Evolutionary conservation across 441 rosid species (phyloP).

Genomic region (Melastoma candidum): DNA sequence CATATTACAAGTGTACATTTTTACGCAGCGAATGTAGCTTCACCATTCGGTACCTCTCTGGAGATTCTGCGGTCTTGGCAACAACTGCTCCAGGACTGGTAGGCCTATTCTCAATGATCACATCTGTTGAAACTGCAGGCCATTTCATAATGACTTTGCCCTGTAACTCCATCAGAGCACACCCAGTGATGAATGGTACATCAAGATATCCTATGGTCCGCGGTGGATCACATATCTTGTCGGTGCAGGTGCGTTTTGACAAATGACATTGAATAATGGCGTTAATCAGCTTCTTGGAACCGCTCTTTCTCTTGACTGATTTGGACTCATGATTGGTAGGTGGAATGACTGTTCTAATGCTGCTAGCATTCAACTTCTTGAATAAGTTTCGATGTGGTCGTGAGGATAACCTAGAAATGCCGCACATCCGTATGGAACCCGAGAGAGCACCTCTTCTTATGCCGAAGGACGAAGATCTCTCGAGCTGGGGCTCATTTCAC

Average conservation of each 20-base stretch:
- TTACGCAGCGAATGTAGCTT: slow-evolving; percentile 38
- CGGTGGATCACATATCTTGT: slow-evolving; percentile 83
- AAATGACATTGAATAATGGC: slow-evolving; percentile 10
- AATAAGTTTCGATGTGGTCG: slow-evolving; percentile 37
- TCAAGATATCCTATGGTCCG: slow-evolving; percentile 73
- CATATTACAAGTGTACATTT: slow-evolving; percentile 74
- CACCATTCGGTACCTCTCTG: slow-evolving; percentile 51
- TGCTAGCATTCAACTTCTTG: slow-evolving; percentile 45
- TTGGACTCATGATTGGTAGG: slow-evolving; percentile 28
- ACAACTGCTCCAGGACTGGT: slow-evolving; percentile 64
- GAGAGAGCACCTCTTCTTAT: slow-evolving; percentile 68
- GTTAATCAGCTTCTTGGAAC: neutral
- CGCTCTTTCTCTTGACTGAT: neutral
- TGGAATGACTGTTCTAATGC: slow-evolving; percentile 60
- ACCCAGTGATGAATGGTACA: slow-evolving; percentile 43
- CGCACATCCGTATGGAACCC: slow-evolving; percentile 27
- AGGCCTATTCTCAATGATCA: slow-evolving; percentile 5
- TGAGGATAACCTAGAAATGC: slow-evolving; percentile 28
- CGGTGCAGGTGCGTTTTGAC: slow-evolving; percentile 48
- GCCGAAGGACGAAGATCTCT: slow-evolving; percentile 74
- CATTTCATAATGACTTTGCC: too few species aligned
- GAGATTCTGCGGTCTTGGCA: slow-evolving; percentile 56
- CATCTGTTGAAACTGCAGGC: too few species aligned
- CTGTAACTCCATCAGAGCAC: slow-evolving; percentile 40
- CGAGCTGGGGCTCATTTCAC: slow-evolving; percentile 91